Percentiles rank a stretch among this genome's conserved stretches.
phyloP scores from a whole-genome alignment of 148 eudicot species.

The Vaccinium darrowii region DNA sequence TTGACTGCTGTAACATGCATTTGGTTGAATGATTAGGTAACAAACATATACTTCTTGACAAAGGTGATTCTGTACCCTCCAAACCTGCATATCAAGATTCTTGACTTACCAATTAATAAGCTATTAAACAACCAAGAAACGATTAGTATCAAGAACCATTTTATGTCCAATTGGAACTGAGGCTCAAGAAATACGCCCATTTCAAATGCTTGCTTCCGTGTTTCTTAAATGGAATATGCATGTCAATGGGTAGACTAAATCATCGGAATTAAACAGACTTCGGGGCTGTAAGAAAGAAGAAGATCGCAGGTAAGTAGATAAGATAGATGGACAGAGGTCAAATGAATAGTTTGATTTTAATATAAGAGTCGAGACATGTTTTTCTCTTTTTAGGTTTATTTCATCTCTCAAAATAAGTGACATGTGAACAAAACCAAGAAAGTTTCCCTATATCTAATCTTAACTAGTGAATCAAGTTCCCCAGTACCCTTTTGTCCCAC shows the following conservation, averaged over 20 bases:
- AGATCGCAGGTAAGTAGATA: background rate
- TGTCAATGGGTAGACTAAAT: background rate
- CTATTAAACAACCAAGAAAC: background rate
- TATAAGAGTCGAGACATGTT: background rate
- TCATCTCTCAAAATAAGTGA: background rate
- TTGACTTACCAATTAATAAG: background rate
- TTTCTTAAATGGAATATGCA: background rate
- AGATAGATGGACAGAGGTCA: background rate
- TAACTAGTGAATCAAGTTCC: background rate
- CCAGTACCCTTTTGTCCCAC: too few relatives aligned
- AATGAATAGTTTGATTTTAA: background rate
- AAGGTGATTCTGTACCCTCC: conserved; percentile 12
- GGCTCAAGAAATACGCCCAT: background rate
- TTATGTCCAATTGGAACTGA: background rate
- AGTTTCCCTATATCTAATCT: background rate
- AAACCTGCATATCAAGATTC: conserved; percentile 22
- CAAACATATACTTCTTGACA: conserved; percentile 19
- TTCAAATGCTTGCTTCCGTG: background rate
- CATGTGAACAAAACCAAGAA: background rate
- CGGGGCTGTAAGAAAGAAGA: conserved; percentile 1
- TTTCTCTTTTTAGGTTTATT: background rate
- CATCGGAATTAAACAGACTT: background rate
- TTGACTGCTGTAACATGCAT: conserved; percentile 27
- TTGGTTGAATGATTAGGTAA: conserved; percentile 27
- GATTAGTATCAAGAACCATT: background rate